Evolutionary conservation across 371 early-diverging fungal species (phyloP), one percentile per base, ranked within the genome.

Genomic region (Sporodiniella umbellata): DNA sequence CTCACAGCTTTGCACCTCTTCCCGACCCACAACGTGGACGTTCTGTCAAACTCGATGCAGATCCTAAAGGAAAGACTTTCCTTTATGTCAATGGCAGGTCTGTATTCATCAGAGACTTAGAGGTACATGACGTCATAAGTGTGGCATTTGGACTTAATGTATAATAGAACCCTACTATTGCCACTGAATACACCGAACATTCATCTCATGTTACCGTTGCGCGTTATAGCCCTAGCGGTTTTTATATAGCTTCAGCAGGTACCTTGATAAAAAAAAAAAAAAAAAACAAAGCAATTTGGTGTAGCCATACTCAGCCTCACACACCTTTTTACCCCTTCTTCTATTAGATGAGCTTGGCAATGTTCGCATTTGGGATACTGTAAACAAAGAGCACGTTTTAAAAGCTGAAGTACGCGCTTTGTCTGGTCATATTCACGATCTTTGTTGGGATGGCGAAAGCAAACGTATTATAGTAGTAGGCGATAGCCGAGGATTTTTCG

Each of bases 181-280:
- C 92, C 23, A 83, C 78, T 7, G 93, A 92, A 62, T 98, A 96
- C 68, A 80, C 84, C 3, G 90, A 87, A 11, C 98, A 98, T 61
- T 75, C 81, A 14, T 64, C 76, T 30, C 70, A 78, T 39, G 78
- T 89, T 3, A 94, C 92, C 6, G 95, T 93, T 12, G 96, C 96
- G 11, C 76, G 88, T 38, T 95, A 86, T 61, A 81, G 95, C 24
- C 95, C 97, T 0, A 87, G 89, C 48, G 96, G 98, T 31, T 94
- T 81, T 71, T 98, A 97, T 72, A 87, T 94, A 51, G 96, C 96
- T 1, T 94, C 95, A 23, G 97, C 90, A 64, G 95, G 92, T 92
- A 72, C 15, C 48, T 22, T 0, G 39, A 18, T n/a, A 24, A 12
- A 21, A 40, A 24, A 25, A 31, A 1, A 12, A 45, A 44, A 18